Percentiles rank a stretch among this genome's conserved stretches.
Conservation (phyloP, 1,284 basidiomycete species). For the Trametes versicolor region DNA sequence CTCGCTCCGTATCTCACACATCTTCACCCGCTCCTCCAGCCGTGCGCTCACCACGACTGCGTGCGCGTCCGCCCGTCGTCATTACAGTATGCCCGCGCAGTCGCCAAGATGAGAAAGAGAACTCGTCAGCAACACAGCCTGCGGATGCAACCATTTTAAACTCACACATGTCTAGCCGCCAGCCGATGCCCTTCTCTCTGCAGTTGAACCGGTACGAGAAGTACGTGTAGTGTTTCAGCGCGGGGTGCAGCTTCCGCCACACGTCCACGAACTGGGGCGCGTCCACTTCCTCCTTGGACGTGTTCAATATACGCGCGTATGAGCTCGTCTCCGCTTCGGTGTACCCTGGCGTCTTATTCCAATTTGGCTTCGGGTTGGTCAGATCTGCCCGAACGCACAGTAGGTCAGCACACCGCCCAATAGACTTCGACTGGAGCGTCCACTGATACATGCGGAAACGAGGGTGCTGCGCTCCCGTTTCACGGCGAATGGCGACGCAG, state of each 20-base stretch:
- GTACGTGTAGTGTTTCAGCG: conserved; percentile 80
- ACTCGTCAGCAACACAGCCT: neutral
- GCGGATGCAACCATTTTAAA: conserved; percentile 21
- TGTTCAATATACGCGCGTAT: conserved; percentile 68
- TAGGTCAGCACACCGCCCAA: conserved; percentile 1
- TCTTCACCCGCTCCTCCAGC: conserved; percentile 67
- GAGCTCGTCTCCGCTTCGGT: conserved; percentile 82
- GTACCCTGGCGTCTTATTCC: conserved; percentile 85
- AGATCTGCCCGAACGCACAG: conserved; percentile 58
- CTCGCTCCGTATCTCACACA: conserved; percentile 85
- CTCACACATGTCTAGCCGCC: conserved; percentile 89
- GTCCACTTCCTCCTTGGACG: conserved; percentile 39
- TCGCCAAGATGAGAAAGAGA: neutral
- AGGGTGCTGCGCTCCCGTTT: neutral
- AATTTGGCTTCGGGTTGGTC: conserved; percentile 71
- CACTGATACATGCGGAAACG: neutral
- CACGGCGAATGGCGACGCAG: neutral
- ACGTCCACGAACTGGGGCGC: conserved; percentile 75
- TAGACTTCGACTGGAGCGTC: neutral
- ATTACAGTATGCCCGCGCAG: neutral
- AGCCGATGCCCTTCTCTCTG: conserved; percentile 83
- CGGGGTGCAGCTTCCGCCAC: conserved; percentile 83
- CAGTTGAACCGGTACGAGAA: conserved; percentile 89
- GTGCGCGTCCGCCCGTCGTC: conserved; percentile 40
- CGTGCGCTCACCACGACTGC: conserved; percentile 79